Evolutionary conservation across 1,139 yeast species (phyloP), one percentile per base, ranked within the genome.

Genomic region (Suhomyces bokatorum): DNA sequence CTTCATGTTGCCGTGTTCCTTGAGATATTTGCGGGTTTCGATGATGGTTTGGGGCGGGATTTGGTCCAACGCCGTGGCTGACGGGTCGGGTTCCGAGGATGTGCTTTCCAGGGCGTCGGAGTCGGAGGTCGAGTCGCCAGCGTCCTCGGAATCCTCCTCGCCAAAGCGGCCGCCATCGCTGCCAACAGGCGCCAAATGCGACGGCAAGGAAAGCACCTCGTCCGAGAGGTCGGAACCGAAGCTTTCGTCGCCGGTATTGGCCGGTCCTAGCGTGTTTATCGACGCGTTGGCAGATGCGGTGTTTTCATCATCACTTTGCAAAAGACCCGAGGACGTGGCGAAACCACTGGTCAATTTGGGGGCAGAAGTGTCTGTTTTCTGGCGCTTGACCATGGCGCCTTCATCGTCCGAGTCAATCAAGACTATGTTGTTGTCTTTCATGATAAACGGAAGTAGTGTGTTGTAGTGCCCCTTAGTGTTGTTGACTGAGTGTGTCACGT

Each of bases 1-100:
- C 48, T 66, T 63, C 50, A 75, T 65, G 28, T 80, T 73, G 0
- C 96, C 96, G 47, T 78, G 63, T n/a, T 67, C 62, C 57, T 85
- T 85, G 44, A 89, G 64, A 53, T 59, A 82, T 45, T 71, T 68
- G 47, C 93, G 75, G 1, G 89, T 83, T 45, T 75, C 64, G 6
- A 53, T 54, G 14, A 69, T 58, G 7, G 46, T 46, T 33, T 47
- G 47, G 1, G 57, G 57, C 4, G 55, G 47, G 14, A 53, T 34
- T 8, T 47, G 44, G 27, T 48, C 49, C 27, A 45, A 35, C 8
- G 43, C 44, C 7, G 46, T 15, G 29, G 43, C 13, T 17, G 45
- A 33, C 4, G 38, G 24, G 29, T 43, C 47, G 8, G 35, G 22
- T 14, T 33, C 42, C 11, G 42, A 38, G 8, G 30, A 30, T 2